phyloP scores from a whole-genome alignment of 768 basidiomycete genomes.

The Suillus sp. region DNA sequence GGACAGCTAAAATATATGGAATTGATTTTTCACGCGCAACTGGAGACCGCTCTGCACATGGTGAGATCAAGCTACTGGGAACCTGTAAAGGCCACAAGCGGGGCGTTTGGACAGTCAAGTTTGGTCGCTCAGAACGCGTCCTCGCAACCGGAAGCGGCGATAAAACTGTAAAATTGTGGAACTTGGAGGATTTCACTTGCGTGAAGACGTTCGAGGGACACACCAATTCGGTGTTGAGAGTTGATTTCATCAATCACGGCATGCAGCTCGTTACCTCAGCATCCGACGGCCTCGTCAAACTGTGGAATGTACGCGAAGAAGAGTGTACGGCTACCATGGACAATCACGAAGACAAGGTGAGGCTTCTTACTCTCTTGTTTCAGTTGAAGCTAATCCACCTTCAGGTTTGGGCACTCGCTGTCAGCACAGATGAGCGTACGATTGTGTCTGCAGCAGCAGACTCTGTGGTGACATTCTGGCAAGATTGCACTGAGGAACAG shows the following conservation, averaged over 20 bases:
- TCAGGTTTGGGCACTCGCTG: constrained; percentile 95
- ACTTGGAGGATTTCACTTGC: constrained; percentile 89
- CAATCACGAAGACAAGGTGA: constrained; percentile 95
- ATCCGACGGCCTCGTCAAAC: constrained; percentile 92
- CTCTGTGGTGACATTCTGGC: constrained; percentile 95
- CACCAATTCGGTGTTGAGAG: constrained; percentile 92
- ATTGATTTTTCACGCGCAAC: constrained; percentile 56
- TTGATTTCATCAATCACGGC: constrained; percentile 85
- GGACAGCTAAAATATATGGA: constrained; percentile 87
- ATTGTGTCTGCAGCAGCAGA: constrained; percentile 96
- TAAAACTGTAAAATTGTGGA: constrained; percentile 94
- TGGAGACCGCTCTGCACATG: constrained; percentile 50
- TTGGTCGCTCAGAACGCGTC: constrained; percentile 79
- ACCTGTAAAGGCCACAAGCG: constrained; percentile 96
- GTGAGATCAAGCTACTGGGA: constrained; percentile 76
- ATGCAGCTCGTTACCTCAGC: constrained; percentile 88
- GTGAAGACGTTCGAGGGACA: constrained; percentile 98
- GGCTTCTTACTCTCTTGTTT: constrained; percentile 23
- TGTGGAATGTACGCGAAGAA: constrained; percentile 92
- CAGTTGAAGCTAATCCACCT: background rate
- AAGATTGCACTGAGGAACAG: constrained; percentile 88
- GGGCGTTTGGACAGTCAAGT: constrained; percentile 94
- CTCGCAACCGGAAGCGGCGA: constrained; percentile 95
- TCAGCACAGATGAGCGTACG: constrained; percentile 77
- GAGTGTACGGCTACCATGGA: constrained; percentile 88